These are phyloP conservation scores for Ophiosphaerella korrae DNA, from an alignment of 2,329 filamentous ascomycete genomes.

Conservation along the genomic window DNA sequence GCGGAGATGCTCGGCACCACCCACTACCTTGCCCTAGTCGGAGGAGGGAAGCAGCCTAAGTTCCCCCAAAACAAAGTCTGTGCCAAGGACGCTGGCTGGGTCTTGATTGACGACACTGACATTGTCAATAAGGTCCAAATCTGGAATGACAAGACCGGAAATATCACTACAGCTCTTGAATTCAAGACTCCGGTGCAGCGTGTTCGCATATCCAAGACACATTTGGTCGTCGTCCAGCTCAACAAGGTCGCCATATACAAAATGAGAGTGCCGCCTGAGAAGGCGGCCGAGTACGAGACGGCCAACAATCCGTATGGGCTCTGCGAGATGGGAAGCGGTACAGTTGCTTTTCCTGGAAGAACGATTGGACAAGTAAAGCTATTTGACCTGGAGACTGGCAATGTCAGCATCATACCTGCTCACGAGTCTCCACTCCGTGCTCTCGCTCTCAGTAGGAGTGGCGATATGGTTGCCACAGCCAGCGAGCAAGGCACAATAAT, in stretches of 20 bases:
- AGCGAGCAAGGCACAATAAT: constrained; percentile 92
- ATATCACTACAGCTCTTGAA: constrained; percentile 75
- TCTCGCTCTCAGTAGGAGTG: constrained; percentile 78
- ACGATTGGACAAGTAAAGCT: constrained; percentile 88
- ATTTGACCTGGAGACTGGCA: constrained; percentile 75
- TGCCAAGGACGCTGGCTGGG: constrained; percentile 33
- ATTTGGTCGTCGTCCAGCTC: constrained; percentile 79
- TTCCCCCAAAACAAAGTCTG: constrained; percentile 82
- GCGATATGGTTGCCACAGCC: constrained; percentile 82
- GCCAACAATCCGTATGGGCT: constrained; percentile 82
- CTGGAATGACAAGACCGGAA: constrained; percentile 86
- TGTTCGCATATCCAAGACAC: constrained; percentile 74
- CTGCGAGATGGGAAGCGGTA: constrained; percentile 74
- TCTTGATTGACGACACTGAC: constrained; percentile 33
- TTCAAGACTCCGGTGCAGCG: constrained; percentile 81
- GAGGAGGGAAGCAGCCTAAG: constrained; percentile 83
- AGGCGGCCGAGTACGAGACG: constrained; percentile 80
- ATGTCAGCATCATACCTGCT: constrained; percentile 91
- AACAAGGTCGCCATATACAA: constrained; percentile 83
- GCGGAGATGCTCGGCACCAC: constrained; percentile 86
- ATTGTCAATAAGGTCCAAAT: constrained; percentile 68
- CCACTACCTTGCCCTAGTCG: constrained; percentile 87
- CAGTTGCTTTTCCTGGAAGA: constrained; percentile 84
- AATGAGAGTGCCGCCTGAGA: constrained; percentile 73
- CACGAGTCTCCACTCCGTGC: constrained; percentile 81